Conservation (phyloP, 1,139 yeast genomes). For the Yamadazyma atmosphaerica region DNA sequence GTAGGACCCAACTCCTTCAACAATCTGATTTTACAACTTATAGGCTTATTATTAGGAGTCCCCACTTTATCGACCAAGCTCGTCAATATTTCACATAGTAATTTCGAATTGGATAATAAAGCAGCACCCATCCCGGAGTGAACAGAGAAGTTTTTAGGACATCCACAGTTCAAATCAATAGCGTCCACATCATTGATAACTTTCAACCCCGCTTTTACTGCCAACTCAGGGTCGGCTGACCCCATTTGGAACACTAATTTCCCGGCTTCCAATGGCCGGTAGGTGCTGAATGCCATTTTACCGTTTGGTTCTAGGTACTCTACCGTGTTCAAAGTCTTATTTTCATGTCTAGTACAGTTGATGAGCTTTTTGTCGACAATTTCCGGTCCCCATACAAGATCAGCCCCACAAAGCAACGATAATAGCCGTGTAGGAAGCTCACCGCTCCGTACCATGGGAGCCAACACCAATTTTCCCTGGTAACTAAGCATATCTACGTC, state of each 20-base stretch:
- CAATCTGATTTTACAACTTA: constrained; percentile 85
- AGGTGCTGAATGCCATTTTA: constrained; percentile 69
- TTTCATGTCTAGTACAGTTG: constrained; percentile 63
- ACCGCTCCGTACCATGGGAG: constrained; percentile 96
- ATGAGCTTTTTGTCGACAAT: constrained; percentile 82
- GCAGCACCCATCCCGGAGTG: constrained; percentile 99
- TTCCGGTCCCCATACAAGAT: constrained; percentile 95
- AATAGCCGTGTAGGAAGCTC: constrained; percentile 86
- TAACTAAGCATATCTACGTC: constrained; percentile 17
- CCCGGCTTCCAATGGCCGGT: constrained; percentile 58
- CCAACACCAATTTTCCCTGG: constrained; percentile 74
- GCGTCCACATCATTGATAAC: constrained; percentile 89
- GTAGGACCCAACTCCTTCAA: constrained; percentile 58
- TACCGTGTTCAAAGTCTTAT: constrained; percentile 54
- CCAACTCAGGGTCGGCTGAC: constrained; percentile 77
- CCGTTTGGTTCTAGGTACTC: constrained; percentile 48
- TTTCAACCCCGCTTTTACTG: constrained; percentile 80
- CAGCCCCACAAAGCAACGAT: constrained; percentile 84
- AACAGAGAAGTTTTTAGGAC: constrained; percentile 87
- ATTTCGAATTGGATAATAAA: constrained; percentile 75
- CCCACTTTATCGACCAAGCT: constrained; percentile 80
- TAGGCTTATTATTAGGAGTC: constrained; percentile 69
- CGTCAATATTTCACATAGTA: constrained; percentile 63
- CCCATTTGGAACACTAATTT: constrained; percentile 87
- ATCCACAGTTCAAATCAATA: constrained; percentile 92